These are phyloP conservation scores for Microsporum ferrugineum DNA, from an alignment of 2,329 filamentous ascomycete genomes.

Conservation along the genomic window DNA sequence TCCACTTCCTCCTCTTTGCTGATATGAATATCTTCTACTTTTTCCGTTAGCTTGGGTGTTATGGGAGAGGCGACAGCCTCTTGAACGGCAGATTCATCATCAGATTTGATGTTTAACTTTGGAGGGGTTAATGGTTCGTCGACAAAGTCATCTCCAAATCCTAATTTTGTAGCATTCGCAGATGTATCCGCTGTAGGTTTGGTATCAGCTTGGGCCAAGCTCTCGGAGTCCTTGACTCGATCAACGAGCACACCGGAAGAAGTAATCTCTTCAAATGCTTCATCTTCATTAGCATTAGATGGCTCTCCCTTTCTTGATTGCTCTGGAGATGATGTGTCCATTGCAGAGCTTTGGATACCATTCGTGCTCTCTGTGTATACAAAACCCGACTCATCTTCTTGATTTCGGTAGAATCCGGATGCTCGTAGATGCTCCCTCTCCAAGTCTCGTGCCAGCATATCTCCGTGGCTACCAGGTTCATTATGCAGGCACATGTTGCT, in stretches of 20 bases:
- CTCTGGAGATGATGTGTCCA: background rate
- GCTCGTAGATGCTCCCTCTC: conserved; percentile 66
- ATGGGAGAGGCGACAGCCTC: conserved; percentile 38
- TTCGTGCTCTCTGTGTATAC: conserved; percentile 45
- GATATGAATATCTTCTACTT: conserved; percentile 47
- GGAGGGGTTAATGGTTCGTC: conserved; percentile 65
- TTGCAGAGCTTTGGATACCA: conserved; percentile 18
- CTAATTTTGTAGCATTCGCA: conserved; percentile 37
- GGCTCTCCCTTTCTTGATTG: conserved; percentile 44
- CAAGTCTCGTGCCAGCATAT: conserved; percentile 66
- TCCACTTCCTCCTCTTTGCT: conserved; percentile 21
- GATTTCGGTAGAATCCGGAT: conserved; percentile 56
- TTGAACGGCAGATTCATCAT: conserved; percentile 3
- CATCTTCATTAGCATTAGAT: conserved; percentile 52
- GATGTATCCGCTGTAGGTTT: conserved; percentile 15
- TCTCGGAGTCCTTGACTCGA: conserved; percentile 58
- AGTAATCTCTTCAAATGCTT: conserved; percentile 84
- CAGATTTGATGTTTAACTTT: conserved; percentile 20
- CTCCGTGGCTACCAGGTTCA: conserved; percentile 75
- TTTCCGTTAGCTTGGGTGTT: conserved; percentile 43
- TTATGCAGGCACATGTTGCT: conserved; percentile 98
- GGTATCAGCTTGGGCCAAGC: conserved; percentile 30
- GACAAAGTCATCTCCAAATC: conserved; percentile 59
- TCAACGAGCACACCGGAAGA: conserved; percentile 59
- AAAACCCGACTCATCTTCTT: conserved; percentile 40